These are phyloP conservation scores for Uronychia binucleata DNA, from an alignment of 73 alveolate genomes.

Conservation along the genomic window DNA sequence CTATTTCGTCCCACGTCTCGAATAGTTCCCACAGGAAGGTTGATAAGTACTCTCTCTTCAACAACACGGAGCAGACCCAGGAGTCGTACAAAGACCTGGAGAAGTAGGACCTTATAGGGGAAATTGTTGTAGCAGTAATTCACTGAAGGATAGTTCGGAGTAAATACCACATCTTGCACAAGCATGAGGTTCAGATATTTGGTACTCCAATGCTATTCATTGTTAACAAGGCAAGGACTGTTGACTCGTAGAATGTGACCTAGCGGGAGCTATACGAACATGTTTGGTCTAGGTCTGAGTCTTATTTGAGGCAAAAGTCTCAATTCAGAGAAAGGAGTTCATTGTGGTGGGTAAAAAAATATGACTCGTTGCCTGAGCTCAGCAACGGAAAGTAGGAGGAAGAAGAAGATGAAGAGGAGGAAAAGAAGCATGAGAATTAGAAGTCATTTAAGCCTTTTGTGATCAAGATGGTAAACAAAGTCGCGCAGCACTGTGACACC, in stretches of 20 bases:
- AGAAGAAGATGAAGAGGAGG: no score
- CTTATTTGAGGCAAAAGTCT: constrained; percentile 9
- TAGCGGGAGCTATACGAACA: constrained; percentile 40
- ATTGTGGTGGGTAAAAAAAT: constrained; percentile 42
- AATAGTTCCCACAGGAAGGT: no score
- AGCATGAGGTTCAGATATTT: constrained; percentile 8
- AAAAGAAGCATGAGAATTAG: no score
- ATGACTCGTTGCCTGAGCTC: no score
- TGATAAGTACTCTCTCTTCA: constrained; percentile 30
- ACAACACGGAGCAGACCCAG: background rate
- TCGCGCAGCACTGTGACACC: constrained; percentile 16
- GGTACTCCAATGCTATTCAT: constrained; percentile 12
- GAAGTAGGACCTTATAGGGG: constrained; percentile 12
- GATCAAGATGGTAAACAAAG: constrained; percentile 28
- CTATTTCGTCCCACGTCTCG: no score
- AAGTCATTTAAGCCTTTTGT: constrained; percentile 39
- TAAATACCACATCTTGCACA: constrained; percentile 7
- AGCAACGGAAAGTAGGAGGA: background rate
- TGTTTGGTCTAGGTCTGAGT: constrained; percentile 34
- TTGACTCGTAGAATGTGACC: no score
- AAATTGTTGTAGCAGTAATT: constrained; percentile 15
- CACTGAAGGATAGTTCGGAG: constrained; percentile 37
- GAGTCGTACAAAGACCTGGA: constrained; percentile 20
- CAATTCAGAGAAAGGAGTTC: constrained; percentile 5
- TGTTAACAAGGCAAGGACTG: background rate